phyloP scores from a whole-genome alignment of 2,329 filamentous ascomycete species.

The Celoporthe dispersa region DNA sequence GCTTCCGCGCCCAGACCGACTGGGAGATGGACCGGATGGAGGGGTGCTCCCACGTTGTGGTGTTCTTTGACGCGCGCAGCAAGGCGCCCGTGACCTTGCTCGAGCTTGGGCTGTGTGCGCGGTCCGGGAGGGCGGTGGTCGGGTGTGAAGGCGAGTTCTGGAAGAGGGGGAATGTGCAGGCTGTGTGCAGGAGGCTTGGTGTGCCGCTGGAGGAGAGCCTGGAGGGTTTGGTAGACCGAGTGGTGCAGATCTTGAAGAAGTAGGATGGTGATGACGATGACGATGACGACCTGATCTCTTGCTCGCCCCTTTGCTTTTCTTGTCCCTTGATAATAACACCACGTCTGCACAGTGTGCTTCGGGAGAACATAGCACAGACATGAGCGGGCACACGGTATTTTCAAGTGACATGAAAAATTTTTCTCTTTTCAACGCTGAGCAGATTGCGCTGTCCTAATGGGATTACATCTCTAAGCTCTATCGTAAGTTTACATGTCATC shows the following conservation, averaged over 20 bases:
- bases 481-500: conserved; percentile 24
- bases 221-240: conserved; percentile 40
- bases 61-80: conserved; percentile 59
- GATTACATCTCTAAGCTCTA: conserved; percentile 24
- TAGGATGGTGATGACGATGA: neutral
- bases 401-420: neutral
- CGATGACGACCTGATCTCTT: neutral
- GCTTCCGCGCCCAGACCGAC: conserved; percentile 57
- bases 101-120: conserved; percentile 61
- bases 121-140: conserved; percentile 52
- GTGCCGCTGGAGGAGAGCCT: conserved; percentile 50
- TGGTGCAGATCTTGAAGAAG: conserved; percentile 7
- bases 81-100: conserved; percentile 62
- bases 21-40: conserved; percentile 67
- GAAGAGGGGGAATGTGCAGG: conserved; percentile 65
- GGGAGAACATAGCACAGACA: neutral
- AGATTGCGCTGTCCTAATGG: conserved; percentile 14
- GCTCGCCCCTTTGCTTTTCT: neutral
- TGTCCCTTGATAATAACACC: neutral
- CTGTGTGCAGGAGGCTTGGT: conserved; percentile 55
- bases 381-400: neutral
- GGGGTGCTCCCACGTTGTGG: conserved; percentile 55
- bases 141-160: conserved; percentile 56
- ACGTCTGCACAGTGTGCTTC: neutral
- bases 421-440: neutral